phyloP scores from a whole-genome alignment of 352 stramenopile genomes.

The Globisporangium megalacanthum region DNA sequence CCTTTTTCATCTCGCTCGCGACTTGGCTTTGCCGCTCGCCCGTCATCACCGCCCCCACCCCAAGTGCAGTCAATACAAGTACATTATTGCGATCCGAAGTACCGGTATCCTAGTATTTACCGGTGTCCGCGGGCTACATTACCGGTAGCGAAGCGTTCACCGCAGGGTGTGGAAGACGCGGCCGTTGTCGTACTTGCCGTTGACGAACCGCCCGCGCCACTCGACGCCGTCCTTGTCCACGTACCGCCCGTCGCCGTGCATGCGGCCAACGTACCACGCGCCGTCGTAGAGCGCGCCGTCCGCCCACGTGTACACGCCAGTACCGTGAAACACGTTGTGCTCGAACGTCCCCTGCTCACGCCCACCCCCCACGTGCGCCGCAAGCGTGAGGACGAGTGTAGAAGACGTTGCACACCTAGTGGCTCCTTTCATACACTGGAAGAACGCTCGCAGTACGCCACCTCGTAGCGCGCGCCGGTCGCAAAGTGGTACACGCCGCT shows the following conservation, averaged over 20 bases:
- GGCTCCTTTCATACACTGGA: no score
- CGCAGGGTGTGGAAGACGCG: conserved; percentile 72
- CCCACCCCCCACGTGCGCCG: not conserved
- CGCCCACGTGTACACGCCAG: conserved; percentile 57
- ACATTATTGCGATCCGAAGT: no score
- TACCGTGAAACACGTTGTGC: conserved; percentile 52
- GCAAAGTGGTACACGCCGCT: conserved; percentile 58
- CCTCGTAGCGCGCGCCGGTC: conserved; percentile 65
- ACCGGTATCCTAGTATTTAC: not conserved
- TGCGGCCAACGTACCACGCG: conserved; percentile 53
- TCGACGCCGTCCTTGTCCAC: conserved; percentile 69
- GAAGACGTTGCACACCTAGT: not conserved
- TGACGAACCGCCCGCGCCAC: conserved; percentile 67
- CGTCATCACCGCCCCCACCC: not conserved
- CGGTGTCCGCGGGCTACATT: no score
- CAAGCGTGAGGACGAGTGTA: not conserved
- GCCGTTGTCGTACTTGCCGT: conserved; percentile 84
- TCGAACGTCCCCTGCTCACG: conserved; percentile 46
- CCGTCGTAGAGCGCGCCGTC: conserved; percentile 65
- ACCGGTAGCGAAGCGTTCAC: conserved; percentile 17
- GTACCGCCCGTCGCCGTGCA: conserved; percentile 71
- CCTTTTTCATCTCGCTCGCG: no score
- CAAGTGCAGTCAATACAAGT: no score
- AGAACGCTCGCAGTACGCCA: conserved; percentile 4
- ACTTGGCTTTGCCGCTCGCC: not conserved